Percentiles rank a stretch among this genome's conserved stretches.
phyloP scores from a whole-genome alignment of 345 rosid species.

The Melaleuca alternifolia region DNA sequence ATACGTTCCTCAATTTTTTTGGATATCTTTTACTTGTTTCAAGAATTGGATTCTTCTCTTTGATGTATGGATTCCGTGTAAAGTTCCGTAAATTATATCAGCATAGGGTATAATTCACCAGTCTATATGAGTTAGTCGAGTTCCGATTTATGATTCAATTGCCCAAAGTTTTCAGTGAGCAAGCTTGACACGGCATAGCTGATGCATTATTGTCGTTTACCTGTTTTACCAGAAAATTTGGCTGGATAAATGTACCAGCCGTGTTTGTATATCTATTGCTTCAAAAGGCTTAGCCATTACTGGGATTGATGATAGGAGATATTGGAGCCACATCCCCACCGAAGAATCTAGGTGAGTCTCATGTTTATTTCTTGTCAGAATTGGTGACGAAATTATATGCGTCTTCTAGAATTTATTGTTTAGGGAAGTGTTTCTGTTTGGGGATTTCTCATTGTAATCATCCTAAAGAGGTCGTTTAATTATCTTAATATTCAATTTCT shows the following conservation, averaged over 20 bases:
- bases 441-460: neutral
- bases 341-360: slow-evolving; percentile 79
- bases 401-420: slow-evolving; percentile 6
- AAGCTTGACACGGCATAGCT: neutral
- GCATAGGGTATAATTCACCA: neutral
- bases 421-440: neutral
- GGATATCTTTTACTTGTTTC: slow-evolving; percentile 3
- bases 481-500: neutral
- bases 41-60: neutral
- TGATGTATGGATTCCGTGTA: neutral
- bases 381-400: neutral
- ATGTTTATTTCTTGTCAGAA: neutral
- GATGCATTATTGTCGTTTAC: neutral
- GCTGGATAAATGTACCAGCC: slow-evolving; percentile 67
- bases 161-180: neutral
- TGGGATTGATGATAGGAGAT: slow-evolving; percentile 88
- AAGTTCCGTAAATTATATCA: neutral
- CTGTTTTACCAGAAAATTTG: slow-evolving; percentile 56
- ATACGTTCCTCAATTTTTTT: neutral
- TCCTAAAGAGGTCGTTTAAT: neutral
- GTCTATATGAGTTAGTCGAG: neutral
- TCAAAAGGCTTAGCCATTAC: slow-evolving; percentile 65
- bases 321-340: slow-evolving; percentile 72
- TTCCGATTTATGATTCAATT: neutral
- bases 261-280: slow-evolving; percentile 55